Evolutionary conservation across 1,284 basidiomycete species (phyloP).

Genomic region (Meira miltonrushii): DNA sequence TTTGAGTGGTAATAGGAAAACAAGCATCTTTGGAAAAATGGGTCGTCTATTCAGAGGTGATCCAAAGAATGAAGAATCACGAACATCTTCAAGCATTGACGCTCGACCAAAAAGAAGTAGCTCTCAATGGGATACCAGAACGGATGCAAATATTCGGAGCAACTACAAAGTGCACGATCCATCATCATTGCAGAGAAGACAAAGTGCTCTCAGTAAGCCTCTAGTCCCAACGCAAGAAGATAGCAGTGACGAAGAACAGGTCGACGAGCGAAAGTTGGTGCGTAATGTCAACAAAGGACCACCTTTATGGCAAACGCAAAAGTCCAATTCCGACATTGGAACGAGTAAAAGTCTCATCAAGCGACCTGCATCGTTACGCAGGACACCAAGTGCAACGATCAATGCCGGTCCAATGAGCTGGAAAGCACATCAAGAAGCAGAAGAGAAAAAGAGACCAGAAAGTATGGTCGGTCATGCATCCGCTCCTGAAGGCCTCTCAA

Average conservation of each 20-base stretch:
- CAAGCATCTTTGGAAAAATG: slow-evolving; percentile 41
- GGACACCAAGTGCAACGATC: slow-evolving; percentile 22
- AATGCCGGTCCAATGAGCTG: slow-evolving; percentile 38
- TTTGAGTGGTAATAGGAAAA: slow-evolving; percentile 23
- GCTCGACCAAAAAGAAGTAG: slow-evolving; percentile 9
- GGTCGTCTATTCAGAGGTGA: slow-evolving; percentile 50
- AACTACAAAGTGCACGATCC: slow-evolving; percentile 9
- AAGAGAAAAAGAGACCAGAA: slow-evolving; percentile 18
- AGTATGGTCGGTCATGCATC: background rate
- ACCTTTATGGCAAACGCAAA: slow-evolving; percentile 19
- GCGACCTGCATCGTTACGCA: slow-evolving; percentile 2
- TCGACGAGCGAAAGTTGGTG: slow-evolving; percentile 30
- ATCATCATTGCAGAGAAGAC: background rate
- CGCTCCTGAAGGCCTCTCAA: background rate
- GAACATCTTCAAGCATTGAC: background rate
- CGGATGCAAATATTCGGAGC: slow-evolving; percentile 16
- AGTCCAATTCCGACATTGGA: slow-evolving; percentile 28
- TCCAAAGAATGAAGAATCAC: slow-evolving; percentile 19
- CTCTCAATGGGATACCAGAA: slow-evolving; percentile 28
- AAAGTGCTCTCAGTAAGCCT: slow-evolving; percentile 5
- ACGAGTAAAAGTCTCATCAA: slow-evolving; percentile 13
- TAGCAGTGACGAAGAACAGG: slow-evolving; percentile 40
- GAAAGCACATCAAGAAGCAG: slow-evolving; percentile 19
- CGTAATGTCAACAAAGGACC: slow-evolving; percentile 39
- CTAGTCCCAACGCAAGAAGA: slow-evolving; percentile 18